Evolutionary conservation across 139 green algal species (phyloP), one percentile per base, ranked within the genome.

Genomic region (Trebouxia sp.): DNA sequence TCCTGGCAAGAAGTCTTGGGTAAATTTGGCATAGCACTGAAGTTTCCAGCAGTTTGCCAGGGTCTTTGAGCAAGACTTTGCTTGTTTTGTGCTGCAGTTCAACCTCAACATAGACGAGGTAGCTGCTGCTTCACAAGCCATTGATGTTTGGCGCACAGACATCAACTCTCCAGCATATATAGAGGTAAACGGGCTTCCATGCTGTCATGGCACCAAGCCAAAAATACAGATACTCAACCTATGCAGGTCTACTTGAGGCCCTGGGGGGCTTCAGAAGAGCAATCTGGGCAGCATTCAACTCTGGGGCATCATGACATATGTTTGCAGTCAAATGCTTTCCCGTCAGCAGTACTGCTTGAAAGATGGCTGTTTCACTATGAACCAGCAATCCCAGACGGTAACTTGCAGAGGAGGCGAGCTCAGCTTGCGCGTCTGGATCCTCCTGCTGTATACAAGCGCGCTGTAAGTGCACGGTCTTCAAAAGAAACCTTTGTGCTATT

Each of bases 51-150:
- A n/a, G n/a, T n/a, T n/a, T n/a, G n/a, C n/a, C n/a, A n/a, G n/a
- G n/a, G n/a, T n/a, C n/a, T n/a, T n/a, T 56, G 2, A 5, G 24
- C n/a, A 14, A 56, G 11, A 11, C n/a, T 24, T 53, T 48, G 20
- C 41, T 11, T 77, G 69, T 39, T 14, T 22, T 51, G 20, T 58
- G 50, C 20, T 66, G 80, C 84, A 92, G 89, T 93, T 93, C 78
- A 93, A 92, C 32, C 37, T 92, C 48, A 85, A 92, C 65, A 48
- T 93, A 10, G 78, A 86, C 9, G 89, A 93, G 72, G 55, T 89
- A 35, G 78, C 84, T 41, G 55, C 45, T 14, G 89, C 89, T 14
- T 32, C 65, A 7, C 48, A 70, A 32, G 70, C 78, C 10, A 14
- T 93, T 50, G 85, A 89, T 37, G 50, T 28, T 5, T 93, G 87